These are phyloP conservation scores for Fusarium decemcellulare DNA, from an alignment of 2,329 filamentous ascomycete genomes.

Conservation along the genomic window DNA sequence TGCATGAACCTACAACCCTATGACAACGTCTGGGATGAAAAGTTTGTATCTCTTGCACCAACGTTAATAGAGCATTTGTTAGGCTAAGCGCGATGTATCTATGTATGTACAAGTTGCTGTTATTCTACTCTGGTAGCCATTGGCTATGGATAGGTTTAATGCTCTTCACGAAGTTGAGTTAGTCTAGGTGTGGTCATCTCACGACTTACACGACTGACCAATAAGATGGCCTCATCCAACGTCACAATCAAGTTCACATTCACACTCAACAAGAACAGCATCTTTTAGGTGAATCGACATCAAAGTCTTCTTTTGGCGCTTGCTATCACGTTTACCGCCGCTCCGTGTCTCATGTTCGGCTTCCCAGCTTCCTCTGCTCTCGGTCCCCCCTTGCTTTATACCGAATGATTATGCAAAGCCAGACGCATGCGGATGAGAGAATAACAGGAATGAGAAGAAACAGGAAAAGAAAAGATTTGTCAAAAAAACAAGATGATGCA, in stretches of 20 bases:
- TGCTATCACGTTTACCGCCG: conserved; percentile 29
- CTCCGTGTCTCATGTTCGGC: conserved; percentile 22
- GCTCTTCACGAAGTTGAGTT: too few relatives aligned
- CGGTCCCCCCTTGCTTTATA: conserved; percentile 17
- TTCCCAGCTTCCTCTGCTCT: conserved; percentile 10
- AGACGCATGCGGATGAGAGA: conserved; percentile 27
- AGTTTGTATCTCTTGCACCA: too few relatives aligned
- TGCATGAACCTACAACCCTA: background rate
- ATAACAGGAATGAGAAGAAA: conserved; percentile 13
- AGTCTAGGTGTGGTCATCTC: too few relatives aligned
- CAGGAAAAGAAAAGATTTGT: background rate
- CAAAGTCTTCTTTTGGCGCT: conserved; percentile 34
- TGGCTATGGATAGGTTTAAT: too few relatives aligned
- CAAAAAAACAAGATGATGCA: background rate
- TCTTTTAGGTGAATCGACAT: conserved; percentile 22
- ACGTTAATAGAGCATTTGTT: too few relatives aligned
- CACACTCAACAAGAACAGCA: background rate
- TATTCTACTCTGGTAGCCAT: too few relatives aligned
- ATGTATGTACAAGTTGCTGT: too few relatives aligned
- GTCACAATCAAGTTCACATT: background rate
- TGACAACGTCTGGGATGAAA: background rate
- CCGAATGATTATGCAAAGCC: conserved; percentile 40
- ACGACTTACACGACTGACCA: too few relatives aligned
- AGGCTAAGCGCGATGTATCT: too few relatives aligned
- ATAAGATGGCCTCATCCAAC: background rate